Evolutionary conservation across 1,284 basidiomycete genomes (phyloP), one percentile per base, ranked within the genome.

Genomic region (Coniophora puteana): DNA sequence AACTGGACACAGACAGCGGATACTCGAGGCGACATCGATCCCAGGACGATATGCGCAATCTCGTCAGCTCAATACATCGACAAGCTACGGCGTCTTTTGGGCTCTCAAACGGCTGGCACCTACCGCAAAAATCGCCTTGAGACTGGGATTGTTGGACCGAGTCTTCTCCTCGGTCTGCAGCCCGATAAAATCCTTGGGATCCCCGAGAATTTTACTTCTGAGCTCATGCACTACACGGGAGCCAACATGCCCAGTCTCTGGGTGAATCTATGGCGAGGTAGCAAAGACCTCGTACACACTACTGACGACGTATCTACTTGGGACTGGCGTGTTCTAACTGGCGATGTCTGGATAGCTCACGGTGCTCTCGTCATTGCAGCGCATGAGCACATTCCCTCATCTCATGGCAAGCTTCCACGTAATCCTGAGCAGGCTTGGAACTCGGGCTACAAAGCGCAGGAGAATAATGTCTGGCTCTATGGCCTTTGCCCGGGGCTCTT

Each of bases 71-170:
- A 35, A 6, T 46, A 46, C 22, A 2, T 8, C 10, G 20, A 35
- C 10, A 43, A 46, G 16, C 40, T 48, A 2, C 14, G 10, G 7
- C 23, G 24, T 24, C 14, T 48, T 4, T 7, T 39, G 20, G 13
- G 6, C 3, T 34, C 45, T 8, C 17, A 26, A 8, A 39, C 14
- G 14, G 11, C 12, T 5, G 33, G 36, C 1, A 25, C 40, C 10
- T 50, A 48, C 28, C 24, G 35, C 21, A 12, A 32, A n/a, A 14
- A 33, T 5, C 43, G 38, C 7, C 21, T 40, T 4, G 30, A 22
- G 13, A 49, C 44, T 5, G 49, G 49, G 3, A 47, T 50, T 16
- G 40, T 35, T 12, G 28, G 28, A 8, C 33, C 14, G 2, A 35
- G 20, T 14, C 7, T 35, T 12, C 33, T 35, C 13, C 17, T 35